phyloP scores from a whole-genome alignment of 2,329 filamentous ascomycete genomes.

The Cordyceps farinosa region DNA sequence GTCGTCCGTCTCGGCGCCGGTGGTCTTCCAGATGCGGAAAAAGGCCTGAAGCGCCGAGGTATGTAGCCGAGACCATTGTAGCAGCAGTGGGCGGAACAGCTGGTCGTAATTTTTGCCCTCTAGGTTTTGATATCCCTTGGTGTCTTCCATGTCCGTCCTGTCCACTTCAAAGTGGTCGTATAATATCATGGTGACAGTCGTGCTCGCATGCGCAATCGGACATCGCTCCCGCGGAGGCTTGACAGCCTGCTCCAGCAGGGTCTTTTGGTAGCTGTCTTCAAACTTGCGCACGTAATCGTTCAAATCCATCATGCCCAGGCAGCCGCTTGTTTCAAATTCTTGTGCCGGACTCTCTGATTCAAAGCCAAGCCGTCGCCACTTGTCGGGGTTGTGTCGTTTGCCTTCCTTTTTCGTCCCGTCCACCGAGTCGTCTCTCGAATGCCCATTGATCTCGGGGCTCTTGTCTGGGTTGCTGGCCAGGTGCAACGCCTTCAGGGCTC shows the following conservation, averaged over 20 bases:
- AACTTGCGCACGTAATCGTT: slow-evolving; percentile 90
- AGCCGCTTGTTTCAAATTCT: slow-evolving; percentile 84
- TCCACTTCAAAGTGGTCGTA: slow-evolving; percentile 97
- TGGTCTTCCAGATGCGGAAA: slow-evolving; percentile 88
- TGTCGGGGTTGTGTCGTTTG: slow-evolving; percentile 76
- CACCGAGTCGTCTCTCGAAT: slow-evolving; percentile 35
- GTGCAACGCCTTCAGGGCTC: slow-evolving; percentile 82
- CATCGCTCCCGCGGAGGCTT: slow-evolving; percentile 70
- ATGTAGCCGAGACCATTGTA: slow-evolving; percentile 92
- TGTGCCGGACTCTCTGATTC: slow-evolving; percentile 80
- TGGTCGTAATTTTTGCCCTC: slow-evolving; percentile 80
- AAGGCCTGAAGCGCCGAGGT: slow-evolving; percentile 82
- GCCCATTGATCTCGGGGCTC: slow-evolving; percentile 36
- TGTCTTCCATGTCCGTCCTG: slow-evolving; percentile 73
- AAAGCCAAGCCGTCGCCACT: slow-evolving; percentile 91
- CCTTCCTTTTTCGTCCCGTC: slow-evolving; percentile 55
- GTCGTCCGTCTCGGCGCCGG: slow-evolving; percentile 78
- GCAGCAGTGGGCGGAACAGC: slow-evolving; percentile 77
- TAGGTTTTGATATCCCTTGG: slow-evolving; percentile 68
- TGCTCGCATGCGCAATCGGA: slow-evolving; percentile 79
- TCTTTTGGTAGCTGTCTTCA: slow-evolving; percentile 88
- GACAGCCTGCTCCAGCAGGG: slow-evolving; percentile 82
- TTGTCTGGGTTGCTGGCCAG: slow-evolving; percentile 71
- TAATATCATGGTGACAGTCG: slow-evolving; percentile 81
- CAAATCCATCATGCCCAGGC: slow-evolving; percentile 95